phyloP scores from a whole-genome alignment of 192 early-diverging fungal species.

The Allomyces macrogynus region DNA sequence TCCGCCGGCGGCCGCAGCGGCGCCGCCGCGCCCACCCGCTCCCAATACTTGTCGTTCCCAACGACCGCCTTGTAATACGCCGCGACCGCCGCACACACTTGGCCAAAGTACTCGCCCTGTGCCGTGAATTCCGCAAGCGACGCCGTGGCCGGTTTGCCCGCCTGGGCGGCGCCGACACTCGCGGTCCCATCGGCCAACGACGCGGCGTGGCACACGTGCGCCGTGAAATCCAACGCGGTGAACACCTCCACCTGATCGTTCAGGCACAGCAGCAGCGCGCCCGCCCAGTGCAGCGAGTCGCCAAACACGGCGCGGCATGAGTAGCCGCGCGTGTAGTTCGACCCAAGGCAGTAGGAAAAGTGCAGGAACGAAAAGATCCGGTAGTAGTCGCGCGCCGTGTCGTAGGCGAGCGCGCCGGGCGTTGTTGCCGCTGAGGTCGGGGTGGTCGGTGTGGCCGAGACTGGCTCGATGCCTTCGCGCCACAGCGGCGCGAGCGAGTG shows the following conservation, averaged over 20 bases:
- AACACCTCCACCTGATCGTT: not conserved
- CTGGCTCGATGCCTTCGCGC: not conserved
- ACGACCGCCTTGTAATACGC: too few species aligned
- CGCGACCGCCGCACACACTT: too few species aligned
- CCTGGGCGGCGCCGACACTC: too few species aligned
- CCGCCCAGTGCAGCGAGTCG: not conserved
- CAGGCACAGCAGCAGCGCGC: not conserved
- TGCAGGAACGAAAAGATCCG: not conserved
- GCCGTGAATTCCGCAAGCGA: too few species aligned
- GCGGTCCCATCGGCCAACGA: too few species aligned
- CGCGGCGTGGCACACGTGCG: not conserved
- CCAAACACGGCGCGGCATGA: not conserved
- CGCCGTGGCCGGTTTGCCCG: too few species aligned
- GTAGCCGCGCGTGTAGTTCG: not conserved
- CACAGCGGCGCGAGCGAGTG: not conserved
- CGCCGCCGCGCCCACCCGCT: too few species aligned
- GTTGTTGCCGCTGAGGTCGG: too few species aligned
- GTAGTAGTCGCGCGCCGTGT: not conserved
- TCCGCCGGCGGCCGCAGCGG: too few species aligned
- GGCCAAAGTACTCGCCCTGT: too few species aligned
- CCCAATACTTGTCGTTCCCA: too few species aligned
- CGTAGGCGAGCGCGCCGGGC: not conserved
- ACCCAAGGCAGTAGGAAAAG: not conserved
- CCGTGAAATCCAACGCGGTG: not conserved
- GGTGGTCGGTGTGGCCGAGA: not conserved